phyloP scores from a whole-genome alignment of 2,329 filamentous ascomycete species.

The Paecilomyces sp. region DNA sequence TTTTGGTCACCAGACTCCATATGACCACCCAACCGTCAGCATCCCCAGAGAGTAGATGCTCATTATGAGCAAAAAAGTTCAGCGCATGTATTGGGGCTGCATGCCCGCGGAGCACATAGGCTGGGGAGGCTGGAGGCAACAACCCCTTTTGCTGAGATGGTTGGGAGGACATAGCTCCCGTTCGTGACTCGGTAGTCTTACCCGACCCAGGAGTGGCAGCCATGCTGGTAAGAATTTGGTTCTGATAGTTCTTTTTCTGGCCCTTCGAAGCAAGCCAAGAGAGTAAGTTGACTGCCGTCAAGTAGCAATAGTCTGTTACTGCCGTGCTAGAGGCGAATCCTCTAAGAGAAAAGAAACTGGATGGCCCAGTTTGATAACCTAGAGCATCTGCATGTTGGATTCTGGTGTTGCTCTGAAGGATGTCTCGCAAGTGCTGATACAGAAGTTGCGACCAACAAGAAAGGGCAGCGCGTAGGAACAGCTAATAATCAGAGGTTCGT shows the following conservation, averaged over 20 bases:
- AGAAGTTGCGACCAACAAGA: neutral
- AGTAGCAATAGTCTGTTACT: neutral
- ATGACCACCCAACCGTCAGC: constrained; percentile 81
- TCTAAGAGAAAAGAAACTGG: neutral
- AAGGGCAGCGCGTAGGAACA: too few relatives aligned
- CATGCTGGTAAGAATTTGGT: neutral
- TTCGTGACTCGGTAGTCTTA: neutral
- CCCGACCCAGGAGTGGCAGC: neutral
- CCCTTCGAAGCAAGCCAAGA: neutral
- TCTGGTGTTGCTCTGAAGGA: neutral
- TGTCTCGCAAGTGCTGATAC: neutral
- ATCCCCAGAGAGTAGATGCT: constrained; percentile 76
- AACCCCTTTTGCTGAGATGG: neutral
- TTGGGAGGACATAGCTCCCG: neutral
- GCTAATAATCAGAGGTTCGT: neutral
- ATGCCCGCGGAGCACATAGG: constrained; percentile 79
- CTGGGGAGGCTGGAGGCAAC: constrained; percentile 47
- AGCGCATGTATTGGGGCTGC: constrained; percentile 70
- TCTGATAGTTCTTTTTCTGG: neutral
- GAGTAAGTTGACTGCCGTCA: neutral
- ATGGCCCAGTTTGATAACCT: neutral
- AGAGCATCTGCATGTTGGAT: neutral
- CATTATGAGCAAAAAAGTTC: constrained; percentile 64
- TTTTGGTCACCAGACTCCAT: constrained; percentile 78
- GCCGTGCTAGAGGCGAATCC: neutral